Evolutionary conservation across 1,139 yeast genomes (phyloP).

Genomic region (Hansenula sp.): DNA sequence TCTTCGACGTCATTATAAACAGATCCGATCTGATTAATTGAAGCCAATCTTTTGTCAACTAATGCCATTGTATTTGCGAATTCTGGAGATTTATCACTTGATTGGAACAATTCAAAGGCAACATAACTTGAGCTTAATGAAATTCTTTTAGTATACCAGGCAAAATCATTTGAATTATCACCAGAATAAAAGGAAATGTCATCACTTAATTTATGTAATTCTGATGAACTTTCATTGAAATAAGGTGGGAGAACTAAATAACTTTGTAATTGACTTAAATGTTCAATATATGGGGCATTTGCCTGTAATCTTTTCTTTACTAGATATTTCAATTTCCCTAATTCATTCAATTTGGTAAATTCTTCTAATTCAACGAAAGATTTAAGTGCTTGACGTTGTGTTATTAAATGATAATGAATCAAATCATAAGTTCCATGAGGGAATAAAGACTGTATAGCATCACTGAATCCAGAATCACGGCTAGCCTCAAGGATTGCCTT

Average conservation of each 20-base stretch:
- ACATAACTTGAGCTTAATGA: conserved; percentile 69
- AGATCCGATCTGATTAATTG: conserved; percentile 51
- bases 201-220: conserved; percentile 73
- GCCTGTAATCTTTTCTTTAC: conserved; percentile 58
- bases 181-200: conserved; percentile 81
- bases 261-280: conserved; percentile 32
- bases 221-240: conserved; percentile 38
- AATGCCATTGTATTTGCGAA: conserved; percentile 58
- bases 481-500: conserved; percentile 54
- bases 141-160: conserved; percentile 89
- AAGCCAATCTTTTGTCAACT: conserved; percentile 58
- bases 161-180: conserved; percentile 78
- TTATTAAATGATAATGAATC: conserved; percentile 60
- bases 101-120: conserved; percentile 73
- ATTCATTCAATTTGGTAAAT: conserved; percentile 26
- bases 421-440: conserved; percentile 57
- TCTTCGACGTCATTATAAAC: conserved; percentile 64
- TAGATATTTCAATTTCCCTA: conserved; percentile 39
- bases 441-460: conserved; percentile 63
- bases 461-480: conserved; percentile 62
- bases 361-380: conserved; percentile 26
- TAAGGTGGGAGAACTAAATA: conserved; percentile 31
- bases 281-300: conserved; percentile 52
- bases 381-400: conserved; percentile 45
- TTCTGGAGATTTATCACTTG: conserved; percentile 62